Conservation (phyloP, 176 grass and related monocot genomes). For the Ensete ventricosum region DNA sequence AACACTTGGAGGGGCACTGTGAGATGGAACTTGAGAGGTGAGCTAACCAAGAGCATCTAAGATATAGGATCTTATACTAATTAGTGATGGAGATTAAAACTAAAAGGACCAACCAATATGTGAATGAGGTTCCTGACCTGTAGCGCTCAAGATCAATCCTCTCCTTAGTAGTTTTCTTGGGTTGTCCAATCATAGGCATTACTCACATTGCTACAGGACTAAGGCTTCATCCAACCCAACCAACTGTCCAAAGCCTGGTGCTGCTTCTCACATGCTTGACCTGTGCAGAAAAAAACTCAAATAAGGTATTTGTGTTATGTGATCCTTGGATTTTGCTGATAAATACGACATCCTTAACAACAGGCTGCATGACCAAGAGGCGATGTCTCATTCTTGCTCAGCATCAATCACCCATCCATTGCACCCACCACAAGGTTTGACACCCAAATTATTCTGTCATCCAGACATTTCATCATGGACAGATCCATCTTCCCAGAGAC, state of each 20-base stretch:
- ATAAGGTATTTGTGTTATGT: not conserved
- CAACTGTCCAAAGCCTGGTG: not conserved
- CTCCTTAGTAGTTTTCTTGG: not conserved
- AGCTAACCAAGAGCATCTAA: not conserved
- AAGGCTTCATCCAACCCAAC: not conserved
- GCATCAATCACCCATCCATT: not conserved
- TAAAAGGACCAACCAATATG: not conserved
- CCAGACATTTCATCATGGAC: not conserved
- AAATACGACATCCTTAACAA: not conserved
- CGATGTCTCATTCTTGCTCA: not conserved
- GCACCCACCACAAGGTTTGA: conserved; percentile 3
- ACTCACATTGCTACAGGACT: not conserved
- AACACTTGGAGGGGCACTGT: not conserved
- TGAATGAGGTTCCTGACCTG: not conserved
- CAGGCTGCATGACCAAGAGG: not conserved
- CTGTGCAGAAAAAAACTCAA: not conserved
- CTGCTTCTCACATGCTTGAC: not conserved
- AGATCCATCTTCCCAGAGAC: conserved; percentile 1
- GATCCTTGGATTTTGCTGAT: not conserved
- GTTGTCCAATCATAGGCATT: not conserved
- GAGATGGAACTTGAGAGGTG: not conserved
- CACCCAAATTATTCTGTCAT: conserved; percentile 5
- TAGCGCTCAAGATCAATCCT: not conserved
- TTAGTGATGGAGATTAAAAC: not conserved
- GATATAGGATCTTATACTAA: not conserved